phyloP scores from a whole-genome alignment of 2,329 filamentous ascomycete species.

The Lomentospora prolificans region DNA sequence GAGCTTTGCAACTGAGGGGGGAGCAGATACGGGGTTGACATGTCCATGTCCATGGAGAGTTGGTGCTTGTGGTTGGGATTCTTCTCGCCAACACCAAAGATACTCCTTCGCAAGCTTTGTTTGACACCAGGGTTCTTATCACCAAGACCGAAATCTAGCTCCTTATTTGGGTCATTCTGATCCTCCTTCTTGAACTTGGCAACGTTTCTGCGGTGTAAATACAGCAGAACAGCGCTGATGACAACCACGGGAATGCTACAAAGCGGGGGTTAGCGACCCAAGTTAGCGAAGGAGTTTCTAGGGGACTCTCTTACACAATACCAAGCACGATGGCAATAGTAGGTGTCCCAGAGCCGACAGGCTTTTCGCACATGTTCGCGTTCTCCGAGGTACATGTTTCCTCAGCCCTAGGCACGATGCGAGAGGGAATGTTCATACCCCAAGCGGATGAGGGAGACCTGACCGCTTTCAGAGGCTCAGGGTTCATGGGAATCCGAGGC shows the following conservation, averaged over 20 bases:
- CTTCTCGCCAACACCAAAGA: constrained; percentile 48
- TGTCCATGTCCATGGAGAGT: constrained; percentile 63
- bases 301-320: constrained; percentile 50
- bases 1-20: constrained; percentile 72
- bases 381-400: constrained; percentile 9
- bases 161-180: constrained; percentile 75
- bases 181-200: constrained; percentile 69
- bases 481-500: neutral
- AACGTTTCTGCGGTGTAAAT: constrained; percentile 70
- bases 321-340: constrained; percentile 60
- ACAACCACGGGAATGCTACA: constrained; percentile 64
- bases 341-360: constrained; percentile 41
- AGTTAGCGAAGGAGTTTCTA: constrained; percentile 8
- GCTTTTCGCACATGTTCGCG: constrained; percentile 44
- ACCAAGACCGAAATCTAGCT: constrained; percentile 82
- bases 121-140: constrained; percentile 27
- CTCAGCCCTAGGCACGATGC: constrained; percentile 11
- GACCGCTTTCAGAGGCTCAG: neutral
- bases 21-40: constrained; percentile 85
- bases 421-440: constrained; percentile 11
- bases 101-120: constrained; percentile 9
- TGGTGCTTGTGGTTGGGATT: constrained; percentile 36
- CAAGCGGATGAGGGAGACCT: neutral
- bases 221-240: constrained; percentile 58
- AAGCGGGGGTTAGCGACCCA: neutral